Conservation (phyloP, 495 filamentous ascomycete species). For the Hypoxylon intermedium region DNA sequence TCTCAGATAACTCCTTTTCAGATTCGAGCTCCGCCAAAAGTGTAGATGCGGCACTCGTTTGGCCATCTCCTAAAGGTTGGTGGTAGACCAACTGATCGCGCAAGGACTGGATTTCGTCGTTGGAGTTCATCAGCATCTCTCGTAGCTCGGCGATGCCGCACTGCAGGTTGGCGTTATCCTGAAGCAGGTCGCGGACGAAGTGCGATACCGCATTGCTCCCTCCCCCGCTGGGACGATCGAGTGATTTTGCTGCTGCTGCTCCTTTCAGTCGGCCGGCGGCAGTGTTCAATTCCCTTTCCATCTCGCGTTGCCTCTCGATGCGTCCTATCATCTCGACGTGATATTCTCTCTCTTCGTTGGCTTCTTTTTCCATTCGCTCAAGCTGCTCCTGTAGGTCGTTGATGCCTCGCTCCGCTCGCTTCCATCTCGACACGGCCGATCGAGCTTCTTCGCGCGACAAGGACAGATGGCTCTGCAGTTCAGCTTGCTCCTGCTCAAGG, state of each 20-base stretch:
- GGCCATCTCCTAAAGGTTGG: slow-evolving; percentile 65
- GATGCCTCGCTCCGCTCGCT: slow-evolving; percentile 77
- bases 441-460: slow-evolving; percentile 73
- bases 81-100: slow-evolving; percentile 84
- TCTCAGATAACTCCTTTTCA: slow-evolving; percentile 50
- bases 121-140: slow-evolving; percentile 90
- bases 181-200: slow-evolving; percentile 93
- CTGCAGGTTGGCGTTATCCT: slow-evolving; percentile 94
- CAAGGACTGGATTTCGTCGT: slow-evolving; percentile 87
- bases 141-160: slow-evolving; percentile 87
- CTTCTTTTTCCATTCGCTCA: slow-evolving; percentile 86
- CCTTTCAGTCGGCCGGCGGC: slow-evolving; percentile 80
- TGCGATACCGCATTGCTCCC: slow-evolving; percentile 78
- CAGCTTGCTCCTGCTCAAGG: slow-evolving; percentile 81
- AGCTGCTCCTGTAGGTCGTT: slow-evolving; percentile 81
- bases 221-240: slow-evolving; percentile 57
- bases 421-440: slow-evolving; percentile 81
- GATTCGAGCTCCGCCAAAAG: slow-evolving; percentile 73
- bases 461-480: slow-evolving; percentile 69
- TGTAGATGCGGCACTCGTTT: slow-evolving; percentile 54
- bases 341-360: slow-evolving; percentile 78
- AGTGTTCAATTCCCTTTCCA: slow-evolving; percentile 77
- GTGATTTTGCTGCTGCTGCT: slow-evolving; percentile 70
- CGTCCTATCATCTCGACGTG: slow-evolving; percentile 81
- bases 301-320: slow-evolving; percentile 75